A percentile compares a stretch with the other conserved stretches of the same genome.
phyloP scores from a whole-genome alignment of 139 green algal species.

The Gonium pectorale region DNA sequence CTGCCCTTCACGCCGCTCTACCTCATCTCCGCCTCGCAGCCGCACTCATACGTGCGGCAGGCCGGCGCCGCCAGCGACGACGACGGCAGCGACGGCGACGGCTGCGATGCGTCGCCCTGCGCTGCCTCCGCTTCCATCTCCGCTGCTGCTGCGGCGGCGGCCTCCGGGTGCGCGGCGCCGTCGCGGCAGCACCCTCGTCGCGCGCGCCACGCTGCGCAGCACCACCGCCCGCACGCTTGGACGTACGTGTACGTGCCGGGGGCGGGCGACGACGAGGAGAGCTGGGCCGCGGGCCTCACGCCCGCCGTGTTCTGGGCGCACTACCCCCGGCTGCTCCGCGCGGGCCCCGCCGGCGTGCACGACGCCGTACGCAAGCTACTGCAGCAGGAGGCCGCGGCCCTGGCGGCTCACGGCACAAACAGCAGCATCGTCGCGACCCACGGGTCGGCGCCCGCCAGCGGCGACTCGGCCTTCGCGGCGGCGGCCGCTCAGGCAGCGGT shows the following conservation, averaged over 20 bases:
- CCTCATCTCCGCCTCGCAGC: conserved; percentile 89
- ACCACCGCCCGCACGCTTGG: conserved; percentile 17
- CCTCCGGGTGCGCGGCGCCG: background rate
- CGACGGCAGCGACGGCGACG: background rate
- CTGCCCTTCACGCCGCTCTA: conserved; percentile 89
- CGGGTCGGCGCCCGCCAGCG: background rate
- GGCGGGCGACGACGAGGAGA: conserved; percentile 97
- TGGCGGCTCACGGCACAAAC: conserved; percentile 22
- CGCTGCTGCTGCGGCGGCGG: background rate
- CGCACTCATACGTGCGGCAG: conserved; percentile 57
- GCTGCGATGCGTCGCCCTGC: too few relatives aligned
- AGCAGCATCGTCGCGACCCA: conserved; percentile 4
- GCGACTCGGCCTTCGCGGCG: background rate
- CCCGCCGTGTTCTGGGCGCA: conserved; percentile 80
- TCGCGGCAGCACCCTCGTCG: background rate
- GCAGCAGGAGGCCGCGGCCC: conserved; percentile 29
- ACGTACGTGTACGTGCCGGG: conserved; percentile 72
- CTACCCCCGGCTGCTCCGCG: conserved; percentile 62
- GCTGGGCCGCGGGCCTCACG: conserved; percentile 88
- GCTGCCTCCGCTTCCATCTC: background rate
- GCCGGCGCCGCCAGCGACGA: conserved; percentile 24
- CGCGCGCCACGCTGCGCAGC: background rate
- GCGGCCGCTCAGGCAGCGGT: background rate
- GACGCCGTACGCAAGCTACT: conserved; percentile 62
- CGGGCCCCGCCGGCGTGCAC: conserved; percentile 62